A percentile compares a stretch with the other conserved stretches of the same genome.
Evolutionary conservation across 768 basidiomycete species (phyloP).

Genomic region (Tylopilus rubrobrunneus): DNA sequence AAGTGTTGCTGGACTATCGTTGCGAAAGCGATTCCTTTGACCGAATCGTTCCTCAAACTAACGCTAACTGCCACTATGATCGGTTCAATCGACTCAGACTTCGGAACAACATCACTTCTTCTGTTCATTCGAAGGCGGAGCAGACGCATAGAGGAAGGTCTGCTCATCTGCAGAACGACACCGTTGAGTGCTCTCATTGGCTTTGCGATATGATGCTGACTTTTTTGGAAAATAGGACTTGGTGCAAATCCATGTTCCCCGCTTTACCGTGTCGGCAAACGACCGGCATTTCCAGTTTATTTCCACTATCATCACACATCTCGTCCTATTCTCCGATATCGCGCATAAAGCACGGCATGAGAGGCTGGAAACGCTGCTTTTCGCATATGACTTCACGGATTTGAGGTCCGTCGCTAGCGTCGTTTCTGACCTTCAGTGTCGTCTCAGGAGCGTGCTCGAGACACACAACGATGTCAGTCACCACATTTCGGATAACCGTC

Average conservation of each 20-base stretch:
- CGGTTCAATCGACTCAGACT: slow-evolving; percentile 91
- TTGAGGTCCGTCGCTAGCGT: slow-evolving; percentile 66
- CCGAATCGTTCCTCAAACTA: slow-evolving; percentile 85
- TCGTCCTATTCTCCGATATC: slow-evolving; percentile 88
- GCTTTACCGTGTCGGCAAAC: slow-evolving; percentile 82
- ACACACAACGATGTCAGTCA: slow-evolving; percentile 41
- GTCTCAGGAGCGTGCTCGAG: slow-evolving; percentile 62
- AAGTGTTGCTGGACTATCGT: slow-evolving; percentile 81
- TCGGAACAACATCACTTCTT: slow-evolving; percentile 65
- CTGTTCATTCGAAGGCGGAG: slow-evolving; percentile 41
- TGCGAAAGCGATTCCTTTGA: slow-evolving; percentile 83
- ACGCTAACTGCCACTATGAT: slow-evolving; percentile 84
- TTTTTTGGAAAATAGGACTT: slow-evolving; percentile 55
- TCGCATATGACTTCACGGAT: slow-evolving; percentile 87
- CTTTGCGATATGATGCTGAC: slow-evolving; percentile 8
- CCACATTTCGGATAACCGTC: slow-evolving; percentile 30
- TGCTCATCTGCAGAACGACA: slow-evolving; percentile 60
- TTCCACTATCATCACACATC: slow-evolving; percentile 80
- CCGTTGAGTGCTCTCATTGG: slow-evolving; percentile 38
- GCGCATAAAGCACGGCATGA: slow-evolving; percentile 75
- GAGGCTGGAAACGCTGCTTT: slow-evolving; percentile 75
- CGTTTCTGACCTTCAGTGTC: slow-evolving; percentile 66
- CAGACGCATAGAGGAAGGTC: slow-evolving; percentile 24
- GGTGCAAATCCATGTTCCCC: slow-evolving; percentile 75
- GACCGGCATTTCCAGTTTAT: slow-evolving; percentile 80